phyloP scores from a whole-genome alignment of 179 eudicot genomes.

The Sideroxylon spinosum region DNA sequence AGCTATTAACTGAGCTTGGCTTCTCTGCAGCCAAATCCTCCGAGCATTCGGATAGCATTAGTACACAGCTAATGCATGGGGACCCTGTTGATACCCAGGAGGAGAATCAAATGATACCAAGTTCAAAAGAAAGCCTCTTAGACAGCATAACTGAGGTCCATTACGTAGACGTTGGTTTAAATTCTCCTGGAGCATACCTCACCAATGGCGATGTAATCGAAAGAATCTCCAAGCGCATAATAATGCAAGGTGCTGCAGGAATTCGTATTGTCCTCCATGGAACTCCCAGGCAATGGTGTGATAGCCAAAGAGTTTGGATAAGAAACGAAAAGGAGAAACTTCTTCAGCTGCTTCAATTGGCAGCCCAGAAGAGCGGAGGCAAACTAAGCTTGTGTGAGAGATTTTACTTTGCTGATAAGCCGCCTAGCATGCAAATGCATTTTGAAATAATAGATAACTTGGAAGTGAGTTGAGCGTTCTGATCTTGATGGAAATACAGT shows the following conservation, averaged over 20 bases:
- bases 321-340: slow-evolving; percentile 64
- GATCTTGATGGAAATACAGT: neutral
- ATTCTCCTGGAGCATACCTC: slow-evolving; percentile 70
- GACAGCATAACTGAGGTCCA: slow-evolving; percentile 74
- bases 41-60: slow-evolving; percentile 9
- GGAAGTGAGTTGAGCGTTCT: slow-evolving; percentile 38
- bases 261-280: slow-evolving; percentile 71
- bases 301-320: slow-evolving; percentile 59
- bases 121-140: slow-evolving; percentile 55
- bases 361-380: slow-evolving; percentile 38
- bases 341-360: slow-evolving; percentile 38
- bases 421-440: slow-evolving; percentile 80
- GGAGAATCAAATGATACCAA: slow-evolving; percentile 44
- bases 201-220: slow-evolving; percentile 44
- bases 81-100: slow-evolving; percentile 5
- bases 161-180: slow-evolving; percentile 85
- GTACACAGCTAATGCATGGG: slow-evolving; percentile 4
- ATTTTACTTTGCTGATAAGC: slow-evolving; percentile 50
- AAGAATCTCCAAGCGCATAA: slow-evolving; percentile 37
- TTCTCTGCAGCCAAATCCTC: slow-evolving; percentile 20
- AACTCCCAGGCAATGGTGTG: slow-evolving; percentile 92
- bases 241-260: slow-evolving; percentile 24
- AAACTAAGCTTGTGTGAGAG: slow-evolving; percentile 56
- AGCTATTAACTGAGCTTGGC: slow-evolving; percentile 66
- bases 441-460: slow-evolving; percentile 70